Evolutionary conservation across 371 early-diverging fungal genomes (phyloP).

Genomic region (Mucor plumbeus): DNA sequence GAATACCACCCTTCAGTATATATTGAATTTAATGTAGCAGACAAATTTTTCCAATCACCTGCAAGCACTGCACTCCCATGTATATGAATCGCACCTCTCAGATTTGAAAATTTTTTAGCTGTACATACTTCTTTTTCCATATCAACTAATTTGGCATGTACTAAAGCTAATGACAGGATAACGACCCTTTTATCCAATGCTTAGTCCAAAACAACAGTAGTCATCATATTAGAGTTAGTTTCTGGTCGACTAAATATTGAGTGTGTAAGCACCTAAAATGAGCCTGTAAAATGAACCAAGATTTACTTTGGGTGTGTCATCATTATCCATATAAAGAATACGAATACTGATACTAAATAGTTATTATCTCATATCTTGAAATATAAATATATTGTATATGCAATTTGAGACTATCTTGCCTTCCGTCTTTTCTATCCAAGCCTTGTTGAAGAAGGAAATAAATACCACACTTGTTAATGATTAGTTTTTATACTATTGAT

Average conservation of each 20-base stretch:
- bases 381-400: conserved; percentile 32
- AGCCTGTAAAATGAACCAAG: conserved; percentile 38
- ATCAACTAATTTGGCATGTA: conserved; percentile 82
- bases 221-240: conserved; percentile 49
- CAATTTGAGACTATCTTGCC: conserved; percentile 29
- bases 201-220: conserved; percentile 52
- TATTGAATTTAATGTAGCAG: conserved; percentile 38
- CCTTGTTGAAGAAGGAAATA: conserved; percentile 33
- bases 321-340: conserved; percentile 55
- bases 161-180: conserved; percentile 67
- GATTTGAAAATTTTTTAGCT: conserved; percentile 66
- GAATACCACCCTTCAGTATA: conserved; percentile 77
- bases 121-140: conserved; percentile 52
- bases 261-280: conserved; percentile 44
- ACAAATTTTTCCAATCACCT: conserved; percentile 55
- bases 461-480: conserved; percentile 27
- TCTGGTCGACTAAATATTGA: conserved; percentile 61
- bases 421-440: conserved; percentile 17
- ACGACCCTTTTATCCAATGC: conserved; percentile 29
- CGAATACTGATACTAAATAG: conserved; percentile 78
- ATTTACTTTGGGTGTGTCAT: conserved; percentile 37
- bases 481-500: conserved; percentile 20
- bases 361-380: conserved; percentile 34
- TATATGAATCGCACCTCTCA: conserved; percentile 67
- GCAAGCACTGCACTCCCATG: conserved; percentile 47